These are phyloP conservation scores for Pseudozyma sp. DNA, from an alignment of 1,284 basidiomycete species.

Conservation along the genomic window DNA sequence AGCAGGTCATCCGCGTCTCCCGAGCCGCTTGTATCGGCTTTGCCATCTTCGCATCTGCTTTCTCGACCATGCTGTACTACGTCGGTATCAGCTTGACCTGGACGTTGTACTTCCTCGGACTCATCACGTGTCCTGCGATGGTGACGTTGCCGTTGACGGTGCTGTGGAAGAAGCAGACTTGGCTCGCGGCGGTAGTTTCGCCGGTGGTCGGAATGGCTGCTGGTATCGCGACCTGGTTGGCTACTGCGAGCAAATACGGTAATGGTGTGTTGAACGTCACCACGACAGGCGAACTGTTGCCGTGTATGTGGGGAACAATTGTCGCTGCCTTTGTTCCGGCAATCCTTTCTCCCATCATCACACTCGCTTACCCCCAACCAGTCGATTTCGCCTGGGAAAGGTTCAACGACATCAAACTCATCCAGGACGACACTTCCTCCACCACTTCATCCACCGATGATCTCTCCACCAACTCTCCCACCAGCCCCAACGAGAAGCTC, in stretches of 20 bases:
- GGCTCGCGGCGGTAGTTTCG: conserved; percentile 41
- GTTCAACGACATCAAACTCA: conserved; percentile 47
- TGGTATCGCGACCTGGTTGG: conserved; percentile 62
- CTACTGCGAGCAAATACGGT: conserved; percentile 51
- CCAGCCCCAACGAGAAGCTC: neutral
- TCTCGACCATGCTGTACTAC: conserved; percentile 54
- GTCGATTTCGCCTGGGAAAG: conserved; percentile 55
- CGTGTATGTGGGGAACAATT: conserved; percentile 63
- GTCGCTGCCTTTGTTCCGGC: conserved; percentile 50
- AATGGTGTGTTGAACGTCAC: conserved; percentile 44
- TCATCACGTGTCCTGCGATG: conserved; percentile 64
- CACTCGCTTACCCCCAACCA: conserved; percentile 16
- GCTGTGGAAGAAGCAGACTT: conserved; percentile 62
- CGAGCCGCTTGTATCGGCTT: conserved; percentile 54
- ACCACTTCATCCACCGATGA: neutral
- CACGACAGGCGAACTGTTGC: conserved; percentile 37
- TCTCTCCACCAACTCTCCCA: neutral
- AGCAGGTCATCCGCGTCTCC: conserved; percentile 51
- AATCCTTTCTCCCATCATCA: conserved; percentile 40
- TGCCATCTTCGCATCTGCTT: conserved; percentile 53
- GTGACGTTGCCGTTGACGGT: conserved; percentile 57
- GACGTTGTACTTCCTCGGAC: conserved; percentile 62
- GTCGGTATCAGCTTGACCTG: conserved; percentile 57
- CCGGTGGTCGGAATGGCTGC: conserved; percentile 58
- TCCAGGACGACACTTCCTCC: conserved; percentile 31